Conservation (phyloP, 192 early-diverging fungal genomes). For the Kickxella alabastrina region DNA sequence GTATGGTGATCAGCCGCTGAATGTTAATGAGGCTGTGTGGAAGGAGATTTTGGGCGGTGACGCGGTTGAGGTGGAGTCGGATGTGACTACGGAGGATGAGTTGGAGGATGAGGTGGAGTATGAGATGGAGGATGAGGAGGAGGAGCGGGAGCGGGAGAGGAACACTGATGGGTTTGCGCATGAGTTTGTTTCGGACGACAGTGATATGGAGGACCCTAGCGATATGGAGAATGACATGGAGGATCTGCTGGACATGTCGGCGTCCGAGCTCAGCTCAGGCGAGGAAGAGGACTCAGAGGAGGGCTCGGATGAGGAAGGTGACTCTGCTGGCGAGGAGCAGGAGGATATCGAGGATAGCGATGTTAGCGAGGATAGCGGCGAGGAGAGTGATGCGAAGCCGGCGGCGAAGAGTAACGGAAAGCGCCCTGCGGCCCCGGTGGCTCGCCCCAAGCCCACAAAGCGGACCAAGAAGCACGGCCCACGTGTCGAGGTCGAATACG, state of each 20-base stretch:
- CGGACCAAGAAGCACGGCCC: conserved; percentile 46
- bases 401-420: conserved; percentile 27
- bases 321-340: conserved; percentile 45
- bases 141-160: conserved; percentile 38
- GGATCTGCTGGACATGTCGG: conserved; percentile 30
- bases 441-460: conserved; percentile 37
- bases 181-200: conserved; percentile 52
- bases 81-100: conserved; percentile 68
- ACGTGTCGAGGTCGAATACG: conserved; percentile 59
- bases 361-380: conserved; percentile 52
- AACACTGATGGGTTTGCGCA: conserved; percentile 50
- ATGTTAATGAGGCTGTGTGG: conserved; percentile 88
- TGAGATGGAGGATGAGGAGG: conserved; percentile 47
- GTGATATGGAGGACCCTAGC: conserved; percentile 21
- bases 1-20: conserved; percentile 95
- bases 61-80: conserved; percentile 62
- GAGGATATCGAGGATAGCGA: conserved; percentile 60
- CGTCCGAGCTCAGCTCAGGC: conserved; percentile 57
- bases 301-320: conserved; percentile 60
- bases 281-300: conserved; percentile 52
- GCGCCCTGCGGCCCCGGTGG: conserved; percentile 22
- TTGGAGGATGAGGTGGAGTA: conserved; percentile 53
- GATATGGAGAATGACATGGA: conserved; percentile 39
- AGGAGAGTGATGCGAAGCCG: conserved; percentile 54
- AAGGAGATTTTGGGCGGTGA: conserved; percentile 79